Percentiles rank a stretch among this genome's conserved stretches.
These are phyloP conservation scores for Clavispora phyllophila DNA, from an alignment of 805 yeast species.

Conservation along the genomic window DNA sequence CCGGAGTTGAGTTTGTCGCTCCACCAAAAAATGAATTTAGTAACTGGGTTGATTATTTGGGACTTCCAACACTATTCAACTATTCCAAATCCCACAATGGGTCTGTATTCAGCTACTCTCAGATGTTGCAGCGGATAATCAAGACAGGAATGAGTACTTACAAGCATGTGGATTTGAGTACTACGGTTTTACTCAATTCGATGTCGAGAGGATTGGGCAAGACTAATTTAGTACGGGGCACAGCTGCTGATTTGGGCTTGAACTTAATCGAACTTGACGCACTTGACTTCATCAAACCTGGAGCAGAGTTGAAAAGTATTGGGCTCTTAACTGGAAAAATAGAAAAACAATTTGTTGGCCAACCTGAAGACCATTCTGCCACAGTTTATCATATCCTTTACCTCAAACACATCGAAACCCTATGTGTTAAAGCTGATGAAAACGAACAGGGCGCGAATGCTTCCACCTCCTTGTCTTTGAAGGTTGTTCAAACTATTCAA, in stretches of 20 bases:
- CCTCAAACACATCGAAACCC: constrained; percentile 67
- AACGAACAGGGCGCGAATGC: constrained; percentile 41
- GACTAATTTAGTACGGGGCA: constrained; percentile 51
- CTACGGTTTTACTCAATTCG: constrained; percentile 65
- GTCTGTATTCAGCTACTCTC: constrained; percentile 43
- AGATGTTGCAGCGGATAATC: constrained; percentile 49
- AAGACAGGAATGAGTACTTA: constrained; percentile 41
- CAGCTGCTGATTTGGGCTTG: constrained; percentile 56
- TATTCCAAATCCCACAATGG: constrained; percentile 18
- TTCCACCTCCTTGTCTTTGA: constrained; percentile 45
- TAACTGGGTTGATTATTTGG: constrained; percentile 46
- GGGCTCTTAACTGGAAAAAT: constrained; percentile 74
- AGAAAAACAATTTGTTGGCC: constrained; percentile 41
- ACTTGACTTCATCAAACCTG: constrained; percentile 57
- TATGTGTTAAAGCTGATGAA: constrained; percentile 64
- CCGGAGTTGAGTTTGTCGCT: constrained; percentile 48
- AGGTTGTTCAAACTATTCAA: constrained; percentile 51
- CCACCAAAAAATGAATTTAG: constrained; percentile 30
- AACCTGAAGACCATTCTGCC: constrained; percentile 34
- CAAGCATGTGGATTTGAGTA: constrained; percentile 40
- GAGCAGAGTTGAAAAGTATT: constrained; percentile 71
- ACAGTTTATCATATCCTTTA: constrained; percentile 42
- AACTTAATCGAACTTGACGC: constrained; percentile 69
- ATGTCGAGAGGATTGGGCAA: constrained; percentile 78
- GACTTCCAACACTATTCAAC: constrained; percentile 37